These are phyloP conservation scores for Moesziomyces parantarcticus DNA, from an alignment of 1,284 basidiomycete species.

Conservation along the genomic window DNA sequence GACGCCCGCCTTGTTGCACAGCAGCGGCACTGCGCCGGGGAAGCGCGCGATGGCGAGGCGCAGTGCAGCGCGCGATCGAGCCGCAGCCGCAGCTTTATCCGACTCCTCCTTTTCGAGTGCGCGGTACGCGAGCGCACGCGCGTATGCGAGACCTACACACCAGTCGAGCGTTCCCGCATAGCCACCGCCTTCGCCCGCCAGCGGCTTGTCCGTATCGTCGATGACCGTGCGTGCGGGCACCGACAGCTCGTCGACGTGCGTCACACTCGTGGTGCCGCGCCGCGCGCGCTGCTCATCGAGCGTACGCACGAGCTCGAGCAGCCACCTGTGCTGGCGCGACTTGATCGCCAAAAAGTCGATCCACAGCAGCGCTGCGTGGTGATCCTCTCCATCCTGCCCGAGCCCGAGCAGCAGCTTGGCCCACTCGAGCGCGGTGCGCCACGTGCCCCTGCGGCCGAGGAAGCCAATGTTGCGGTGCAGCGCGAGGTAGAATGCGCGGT, in stretches of 20 bases:
- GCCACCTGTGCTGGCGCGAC: constrained; percentile 56
- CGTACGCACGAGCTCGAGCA: constrained; percentile 50
- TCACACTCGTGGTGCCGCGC: constrained; percentile 2
- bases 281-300: constrained; percentile 49
- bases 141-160: constrained; percentile 59
- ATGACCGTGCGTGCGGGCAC: constrained; percentile 46
- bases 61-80: constrained; percentile 45
- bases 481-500: constrained; percentile 64
- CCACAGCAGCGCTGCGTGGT: constrained; percentile 65
- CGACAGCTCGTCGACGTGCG: constrained; percentile 30
- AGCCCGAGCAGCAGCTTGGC: constrained; percentile 61
- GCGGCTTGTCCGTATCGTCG: constrained; percentile 37
- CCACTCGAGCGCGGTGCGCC: constrained; percentile 67
- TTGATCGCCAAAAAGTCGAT: constrained; percentile 67
- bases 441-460: constrained; percentile 62
- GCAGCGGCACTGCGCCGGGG: constrained; percentile 50
- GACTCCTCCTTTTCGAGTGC: constrained; percentile 56
- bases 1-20: constrained; percentile 57
- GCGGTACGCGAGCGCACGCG: constrained; percentile 56
- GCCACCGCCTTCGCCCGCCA: constrained; percentile 30
- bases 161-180: constrained; percentile 60
- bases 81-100: constrained; percentile 27
- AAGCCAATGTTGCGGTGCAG: constrained; percentile 62
- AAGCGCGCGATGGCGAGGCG: constrained; percentile 58
- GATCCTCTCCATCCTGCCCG: constrained; percentile 56